Percentiles rank a stretch among this genome's conserved stretches.
Conservation (phyloP, 2,329 filamentous ascomycete species). For the Onygenales sp. region DNA sequence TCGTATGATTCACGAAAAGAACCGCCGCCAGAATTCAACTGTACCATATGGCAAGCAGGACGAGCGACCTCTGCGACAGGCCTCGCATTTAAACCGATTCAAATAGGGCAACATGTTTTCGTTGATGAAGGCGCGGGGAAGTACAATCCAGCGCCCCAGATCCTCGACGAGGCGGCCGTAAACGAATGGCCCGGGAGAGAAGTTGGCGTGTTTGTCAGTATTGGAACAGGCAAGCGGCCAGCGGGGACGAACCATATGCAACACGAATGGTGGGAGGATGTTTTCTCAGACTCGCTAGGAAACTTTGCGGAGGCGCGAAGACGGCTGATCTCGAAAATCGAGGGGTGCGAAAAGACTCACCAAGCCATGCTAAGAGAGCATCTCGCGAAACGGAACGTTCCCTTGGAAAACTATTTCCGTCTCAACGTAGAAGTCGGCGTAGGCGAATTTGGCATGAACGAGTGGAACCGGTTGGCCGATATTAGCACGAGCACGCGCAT, state of each 20-base stretch:
- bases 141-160: constrained; percentile 79
- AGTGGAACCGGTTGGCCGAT: constrained; percentile 87
- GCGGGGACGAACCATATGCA: constrained; percentile 58
- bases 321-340: constrained; percentile 81
- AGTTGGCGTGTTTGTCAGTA: constrained; percentile 81
- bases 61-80: constrained; percentile 87
- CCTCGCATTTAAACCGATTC: constrained; percentile 90
- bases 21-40: constrained; percentile 81
- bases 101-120: constrained; percentile 86
- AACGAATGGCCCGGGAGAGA: constrained; percentile 96
- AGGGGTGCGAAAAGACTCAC: constrained; percentile 87
- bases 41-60: constrained; percentile 94
- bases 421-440: constrained; percentile 96
- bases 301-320: constrained; percentile 85
- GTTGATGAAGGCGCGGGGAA: constrained; percentile 86
- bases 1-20: constrained; percentile 95
- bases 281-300: constrained; percentile 60
- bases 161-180: constrained; percentile 78
- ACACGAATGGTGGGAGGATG: constrained; percentile 87
- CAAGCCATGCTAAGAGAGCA: constrained; percentile 74
- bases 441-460: constrained; percentile 97
- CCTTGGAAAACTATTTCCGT: constrained; percentile 83
- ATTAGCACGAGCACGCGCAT: constrained; percentile 86
- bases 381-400: constrained; percentile 67
- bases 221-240: constrained; percentile 84